phyloP scores from a whole-genome alignment of 2,329 filamentous ascomycete genomes.

The Pyrenochaeta sp. region DNA sequence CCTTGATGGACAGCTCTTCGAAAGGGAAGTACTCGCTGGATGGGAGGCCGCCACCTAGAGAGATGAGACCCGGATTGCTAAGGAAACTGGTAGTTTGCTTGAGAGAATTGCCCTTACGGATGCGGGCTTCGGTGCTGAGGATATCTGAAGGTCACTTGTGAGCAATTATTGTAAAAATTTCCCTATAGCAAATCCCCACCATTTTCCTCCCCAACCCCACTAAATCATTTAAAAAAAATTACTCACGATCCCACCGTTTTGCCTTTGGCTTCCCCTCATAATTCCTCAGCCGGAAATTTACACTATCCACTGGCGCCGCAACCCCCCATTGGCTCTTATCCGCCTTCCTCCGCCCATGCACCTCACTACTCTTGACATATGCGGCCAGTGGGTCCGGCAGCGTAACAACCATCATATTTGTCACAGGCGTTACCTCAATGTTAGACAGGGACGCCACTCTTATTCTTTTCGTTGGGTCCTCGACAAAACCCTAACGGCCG shows the following conservation, averaged over 20 bases:
- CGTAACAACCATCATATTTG: too few relatives aligned
- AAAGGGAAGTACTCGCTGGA: conserved; percentile 94
- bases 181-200: too few relatives aligned
- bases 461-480: too few relatives aligned
- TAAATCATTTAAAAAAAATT: too few relatives aligned
- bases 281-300: conserved; percentile 78
- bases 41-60: conserved; percentile 89
- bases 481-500: too few relatives aligned
- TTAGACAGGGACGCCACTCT: too few relatives aligned
- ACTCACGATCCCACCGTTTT: conserved; percentile 84
- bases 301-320: conserved; percentile 79
- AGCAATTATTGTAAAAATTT: too few relatives aligned
- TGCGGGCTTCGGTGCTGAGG: conserved; percentile 63
- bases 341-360: conserved; percentile 75
- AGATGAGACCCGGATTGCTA: conserved; percentile 84
- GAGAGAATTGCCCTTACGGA: conserved; percentile 66
- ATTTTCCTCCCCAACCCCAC: too few relatives aligned
- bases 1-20: conserved; percentile 76
- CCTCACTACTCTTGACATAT: too few relatives aligned
- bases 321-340: conserved; percentile 76
- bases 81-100: conserved; percentile 84
- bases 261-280: conserved; percentile 75
- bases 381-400: too few relatives aligned
- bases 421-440: too few relatives aligned
- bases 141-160: conserved; percentile 45